These are phyloP conservation scores for Tripterygium wilfordii DNA, from an alignment of 177 flowering plant species.

Conservation along the genomic window DNA sequence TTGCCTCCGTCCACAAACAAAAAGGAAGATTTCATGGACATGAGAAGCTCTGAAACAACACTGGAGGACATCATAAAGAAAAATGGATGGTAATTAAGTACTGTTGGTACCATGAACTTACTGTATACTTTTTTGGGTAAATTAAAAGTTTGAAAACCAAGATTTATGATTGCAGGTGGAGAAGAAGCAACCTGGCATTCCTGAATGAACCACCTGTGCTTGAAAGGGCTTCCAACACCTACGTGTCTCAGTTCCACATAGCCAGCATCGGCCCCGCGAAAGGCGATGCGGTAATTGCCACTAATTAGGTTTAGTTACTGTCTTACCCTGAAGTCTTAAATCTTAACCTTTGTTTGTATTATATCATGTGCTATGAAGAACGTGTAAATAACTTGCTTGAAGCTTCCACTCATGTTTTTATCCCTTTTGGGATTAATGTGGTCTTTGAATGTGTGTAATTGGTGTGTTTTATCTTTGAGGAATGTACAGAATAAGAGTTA, in stretches of 20 bases:
- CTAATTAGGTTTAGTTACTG: too few species aligned
- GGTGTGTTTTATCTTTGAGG: too few species aligned
- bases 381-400: too few species aligned
- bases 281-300: slow-evolving; percentile 2
- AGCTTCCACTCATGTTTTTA: too few species aligned
- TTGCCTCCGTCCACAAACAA: slow-evolving; percentile 24
- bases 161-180: slow-evolving; percentile 49
- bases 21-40: slow-evolving; percentile 12
- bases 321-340: too few species aligned
- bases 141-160: background rate
- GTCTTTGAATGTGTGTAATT: too few species aligned
- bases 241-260: slow-evolving; percentile 45
- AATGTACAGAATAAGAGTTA: too few species aligned
- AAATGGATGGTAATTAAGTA: slow-evolving; percentile 42
- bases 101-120: background rate
- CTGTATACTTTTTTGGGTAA: background rate
- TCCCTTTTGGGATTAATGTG: too few species aligned
- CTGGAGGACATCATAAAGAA: slow-evolving; percentile 24
- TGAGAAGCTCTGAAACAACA: slow-evolving; percentile 15
- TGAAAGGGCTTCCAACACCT: slow-evolving; percentile 34
- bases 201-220: slow-evolving; percentile 70
- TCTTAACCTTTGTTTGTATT: too few species aligned
- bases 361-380: too few species aligned
- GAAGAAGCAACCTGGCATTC: slow-evolving; percentile 59
- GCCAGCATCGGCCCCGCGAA: slow-evolving; percentile 11